Evolutionary conservation across 768 basidiomycete genomes (phyloP).

Genomic region (Sistotremastrum suecicum): DNA sequence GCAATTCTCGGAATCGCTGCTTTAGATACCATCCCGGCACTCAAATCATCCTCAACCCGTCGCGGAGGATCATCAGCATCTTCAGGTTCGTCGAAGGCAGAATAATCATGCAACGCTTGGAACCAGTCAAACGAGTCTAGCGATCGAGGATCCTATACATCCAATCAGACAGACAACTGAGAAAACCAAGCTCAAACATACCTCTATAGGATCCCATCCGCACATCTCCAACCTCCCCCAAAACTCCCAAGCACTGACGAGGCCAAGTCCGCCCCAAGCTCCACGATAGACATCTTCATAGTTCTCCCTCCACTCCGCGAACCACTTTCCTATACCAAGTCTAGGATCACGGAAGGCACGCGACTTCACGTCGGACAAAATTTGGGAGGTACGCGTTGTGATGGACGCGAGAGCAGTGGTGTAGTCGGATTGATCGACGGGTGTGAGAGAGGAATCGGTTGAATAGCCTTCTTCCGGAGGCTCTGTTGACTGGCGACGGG

Average conservation of each 20-base stretch:
- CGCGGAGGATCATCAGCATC: conserved; percentile 40
- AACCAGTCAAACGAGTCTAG: conserved; percentile 84
- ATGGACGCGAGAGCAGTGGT: conserved; percentile 43
- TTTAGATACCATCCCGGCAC: conserved; percentile 78
- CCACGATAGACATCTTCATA: conserved; percentile 73
- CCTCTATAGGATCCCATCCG: conserved; percentile 81
- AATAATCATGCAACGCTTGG: conserved; percentile 62
- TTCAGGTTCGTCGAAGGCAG: conserved; percentile 23
- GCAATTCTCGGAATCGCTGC: conserved; percentile 62
- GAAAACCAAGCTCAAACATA: conserved; percentile 12
- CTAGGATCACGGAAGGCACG: conserved; percentile 74
- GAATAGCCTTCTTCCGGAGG: conserved; percentile 66
- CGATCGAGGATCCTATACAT: conserved; percentile 31
- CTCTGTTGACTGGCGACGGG: conserved; percentile 15
- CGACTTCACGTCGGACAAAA: conserved; percentile 72
- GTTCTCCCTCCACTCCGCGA: conserved; percentile 58
- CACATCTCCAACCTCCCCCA: conserved; percentile 80
- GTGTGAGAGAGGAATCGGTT: conserved; percentile 63
- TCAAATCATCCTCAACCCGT: conserved; percentile 77
- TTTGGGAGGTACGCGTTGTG: conserved; percentile 30
- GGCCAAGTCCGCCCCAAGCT: conserved; percentile 81
- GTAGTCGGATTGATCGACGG: conserved; percentile 60
- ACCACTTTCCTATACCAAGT: conserved; percentile 45
- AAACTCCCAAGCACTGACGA: conserved; percentile 88
- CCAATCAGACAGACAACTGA: conserved; percentile 3